Conservation (phyloP, 306 rosid genomes). For the Quercus aquifolioides region DNA sequence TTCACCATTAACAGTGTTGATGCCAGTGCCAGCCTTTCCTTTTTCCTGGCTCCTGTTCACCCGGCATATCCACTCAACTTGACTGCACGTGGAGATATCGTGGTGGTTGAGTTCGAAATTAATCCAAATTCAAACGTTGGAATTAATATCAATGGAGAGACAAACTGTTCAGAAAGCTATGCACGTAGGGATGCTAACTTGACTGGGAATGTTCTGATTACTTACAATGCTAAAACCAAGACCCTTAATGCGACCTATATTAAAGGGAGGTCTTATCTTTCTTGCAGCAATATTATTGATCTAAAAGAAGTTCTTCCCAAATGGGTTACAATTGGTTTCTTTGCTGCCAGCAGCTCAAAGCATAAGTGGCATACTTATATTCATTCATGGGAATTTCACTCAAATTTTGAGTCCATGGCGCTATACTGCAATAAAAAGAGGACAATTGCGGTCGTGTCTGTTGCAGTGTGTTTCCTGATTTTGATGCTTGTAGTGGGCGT, state of each 20-base stretch:
- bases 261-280: background rate
- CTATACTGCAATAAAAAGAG: background rate
- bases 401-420: background rate
- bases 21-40: slow-evolving; percentile 5
- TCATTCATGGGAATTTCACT: slow-evolving; percentile 38
- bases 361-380: slow-evolving; percentile 8
- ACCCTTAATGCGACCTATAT: background rate
- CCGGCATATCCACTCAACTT: background rate
- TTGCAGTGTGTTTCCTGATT: background rate
- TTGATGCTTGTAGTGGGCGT: background rate
- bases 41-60: slow-evolving; percentile 16
- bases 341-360: slow-evolving; percentile 18
- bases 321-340: slow-evolving; percentile 34
- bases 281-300: slow-evolving; percentile 1
- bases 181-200: slow-evolving; percentile 3
- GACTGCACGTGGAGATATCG: background rate
- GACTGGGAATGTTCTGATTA: slow-evolving; percentile 3
- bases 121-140: background rate
- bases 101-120: slow-evolving; percentile 32
- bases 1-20: background rate
- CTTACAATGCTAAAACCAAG: slow-evolving; percentile 22
- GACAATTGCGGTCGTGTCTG: background rate
- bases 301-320: slow-evolving; percentile 20
- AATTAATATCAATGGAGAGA: slow-evolving; percentile 18
- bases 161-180: background rate